Conservation (phyloP, 768 basidiomycete species). For the Leccinellum albellum region DNA sequence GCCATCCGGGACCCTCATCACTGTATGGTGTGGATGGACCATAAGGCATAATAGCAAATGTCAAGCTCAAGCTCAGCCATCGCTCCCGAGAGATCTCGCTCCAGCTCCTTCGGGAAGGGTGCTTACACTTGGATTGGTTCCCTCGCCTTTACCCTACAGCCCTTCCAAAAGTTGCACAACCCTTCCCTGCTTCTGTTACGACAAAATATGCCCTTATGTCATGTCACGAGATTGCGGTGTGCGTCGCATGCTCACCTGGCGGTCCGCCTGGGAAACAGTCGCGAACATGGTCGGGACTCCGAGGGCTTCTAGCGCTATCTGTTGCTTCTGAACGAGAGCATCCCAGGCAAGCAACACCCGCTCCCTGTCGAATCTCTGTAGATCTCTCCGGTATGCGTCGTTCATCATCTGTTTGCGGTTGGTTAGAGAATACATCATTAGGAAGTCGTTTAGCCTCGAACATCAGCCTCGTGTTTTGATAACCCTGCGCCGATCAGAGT, state of each 20-base stretch:
- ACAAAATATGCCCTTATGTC: background rate
- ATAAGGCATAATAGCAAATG: background rate
- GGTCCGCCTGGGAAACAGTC: constrained; percentile 43
- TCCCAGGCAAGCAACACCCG: constrained; percentile 75
- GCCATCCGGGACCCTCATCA: constrained; percentile 3
- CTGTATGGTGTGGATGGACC: background rate
- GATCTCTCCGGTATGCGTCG: constrained; percentile 59
- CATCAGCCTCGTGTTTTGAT: constrained; percentile 59
- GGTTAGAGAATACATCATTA: constrained; percentile 10
- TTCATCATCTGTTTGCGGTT: constrained; percentile 56
- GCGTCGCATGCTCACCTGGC: constrained; percentile 47
- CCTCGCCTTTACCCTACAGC: constrained; percentile 30
- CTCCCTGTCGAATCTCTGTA: constrained; percentile 66
- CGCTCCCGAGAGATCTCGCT: background rate
- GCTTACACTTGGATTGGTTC: constrained; percentile 3
- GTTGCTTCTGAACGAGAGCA: constrained; percentile 66
- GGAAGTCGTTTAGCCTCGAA: constrained; percentile 18
- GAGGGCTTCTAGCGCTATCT: constrained; percentile 54
- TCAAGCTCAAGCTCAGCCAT: background rate
- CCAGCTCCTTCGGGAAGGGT: background rate
- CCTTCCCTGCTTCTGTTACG: constrained; percentile 58
- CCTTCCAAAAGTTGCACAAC: constrained; percentile 67
- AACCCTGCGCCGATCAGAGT: constrained; percentile 59
- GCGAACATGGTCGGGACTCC: constrained; percentile 71
- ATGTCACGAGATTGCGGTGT: background rate